A percentile compares a stretch with the other conserved stretches of the same genome.
Conservation (phyloP, 148 eudicot genomes). For the Drosera capensis region DNA sequence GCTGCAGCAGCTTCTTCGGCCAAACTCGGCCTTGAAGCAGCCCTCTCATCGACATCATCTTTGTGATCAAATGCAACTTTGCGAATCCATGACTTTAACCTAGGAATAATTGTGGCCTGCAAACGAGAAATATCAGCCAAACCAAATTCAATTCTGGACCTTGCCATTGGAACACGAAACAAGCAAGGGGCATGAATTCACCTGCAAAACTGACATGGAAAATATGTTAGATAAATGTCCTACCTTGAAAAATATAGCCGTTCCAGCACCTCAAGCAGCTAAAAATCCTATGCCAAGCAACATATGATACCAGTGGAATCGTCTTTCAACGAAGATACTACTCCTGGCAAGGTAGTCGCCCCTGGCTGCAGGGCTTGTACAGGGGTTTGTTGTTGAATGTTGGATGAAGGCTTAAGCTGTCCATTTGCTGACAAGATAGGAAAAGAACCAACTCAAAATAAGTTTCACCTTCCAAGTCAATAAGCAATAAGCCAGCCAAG, state of each 20-base stretch:
- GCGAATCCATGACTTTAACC: constrained; percentile 87
- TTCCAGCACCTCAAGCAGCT: constrained; percentile 85
- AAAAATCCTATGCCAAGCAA: constrained; percentile 61
- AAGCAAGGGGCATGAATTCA: neutral
- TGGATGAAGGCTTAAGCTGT: constrained; percentile 33
- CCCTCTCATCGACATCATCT: constrained; percentile 14
- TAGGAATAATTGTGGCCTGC: constrained; percentile 60
- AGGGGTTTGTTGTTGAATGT: constrained; percentile 33
- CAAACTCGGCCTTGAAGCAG: constrained; percentile 30
- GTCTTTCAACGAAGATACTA: constrained; percentile 24
- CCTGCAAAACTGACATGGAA: neutral
- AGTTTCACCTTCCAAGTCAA: no score
- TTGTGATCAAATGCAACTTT: constrained; percentile 56
- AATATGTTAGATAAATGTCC: neutral
- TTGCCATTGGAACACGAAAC: neutral
- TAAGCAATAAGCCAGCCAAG: neutral
- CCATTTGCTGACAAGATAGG: constrained; percentile 24
- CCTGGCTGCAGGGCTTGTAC: constrained; percentile 43
- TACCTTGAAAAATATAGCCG: constrained; percentile 70
- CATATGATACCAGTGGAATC: constrained; percentile 80
- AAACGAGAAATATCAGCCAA: constrained; percentile 7
- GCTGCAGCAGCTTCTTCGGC: constrained; percentile 87
- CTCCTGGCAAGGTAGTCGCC: constrained; percentile 26
- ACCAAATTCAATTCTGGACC: neutral
- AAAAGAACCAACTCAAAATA: constrained; percentile 2